These are phyloP conservation scores for Furcasterigmium furcatum DNA, from an alignment of 2,329 filamentous ascomycete genomes.

Conservation along the genomic window DNA sequence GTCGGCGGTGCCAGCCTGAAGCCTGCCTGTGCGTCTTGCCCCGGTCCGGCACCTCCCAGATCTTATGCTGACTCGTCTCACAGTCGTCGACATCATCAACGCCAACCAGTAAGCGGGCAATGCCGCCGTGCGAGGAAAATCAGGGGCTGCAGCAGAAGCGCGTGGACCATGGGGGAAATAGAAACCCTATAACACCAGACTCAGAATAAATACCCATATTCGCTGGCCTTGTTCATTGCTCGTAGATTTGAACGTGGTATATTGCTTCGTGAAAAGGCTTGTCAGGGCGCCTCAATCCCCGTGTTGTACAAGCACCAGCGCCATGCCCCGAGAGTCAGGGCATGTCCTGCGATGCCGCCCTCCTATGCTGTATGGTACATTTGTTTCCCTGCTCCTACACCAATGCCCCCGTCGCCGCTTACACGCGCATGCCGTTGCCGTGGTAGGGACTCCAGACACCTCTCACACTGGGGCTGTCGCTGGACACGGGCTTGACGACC, in stretches of 20 bases:
- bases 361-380: background rate
- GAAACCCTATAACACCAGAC: background rate
- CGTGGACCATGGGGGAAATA: background rate
- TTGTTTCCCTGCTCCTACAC: background rate
- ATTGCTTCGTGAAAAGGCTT: background rate
- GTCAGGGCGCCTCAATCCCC: background rate
- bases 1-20: conserved; percentile 96
- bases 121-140: background rate
- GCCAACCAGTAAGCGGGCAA: conserved; percentile 40
- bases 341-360: conserved; percentile 1
- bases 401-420: conserved; percentile 13
- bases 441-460: conserved; percentile 71
- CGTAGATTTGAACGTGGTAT: background rate
- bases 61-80: conserved; percentile 12
- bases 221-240: too few species aligned
- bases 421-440: conserved; percentile 54
- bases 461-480: conserved; percentile 63
- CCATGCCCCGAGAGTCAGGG: too few species aligned
- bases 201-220: background rate
- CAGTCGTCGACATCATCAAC: conserved; percentile 61
- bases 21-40: conserved; percentile 71
- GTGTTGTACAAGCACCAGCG: conserved; percentile 2
- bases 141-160: background rate
- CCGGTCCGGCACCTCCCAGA: background rate
- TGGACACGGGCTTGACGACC: conserved; percentile 61